Percentiles rank a stretch among this genome's conserved stretches.
Conservation (phyloP, 441 rosid species). For the Erodium moschatum region DNA sequence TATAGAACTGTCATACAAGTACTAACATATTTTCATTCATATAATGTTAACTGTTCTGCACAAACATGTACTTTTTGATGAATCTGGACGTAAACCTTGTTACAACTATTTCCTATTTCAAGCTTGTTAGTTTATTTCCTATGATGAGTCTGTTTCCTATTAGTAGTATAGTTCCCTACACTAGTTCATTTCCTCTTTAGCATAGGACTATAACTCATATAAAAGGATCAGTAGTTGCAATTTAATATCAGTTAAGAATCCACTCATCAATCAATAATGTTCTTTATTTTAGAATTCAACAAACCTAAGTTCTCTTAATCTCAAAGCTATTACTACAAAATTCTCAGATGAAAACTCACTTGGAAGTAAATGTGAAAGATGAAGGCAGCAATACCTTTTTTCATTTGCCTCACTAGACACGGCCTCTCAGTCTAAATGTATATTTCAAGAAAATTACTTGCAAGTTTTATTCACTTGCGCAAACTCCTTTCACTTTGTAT, state of each 20-base stretch:
- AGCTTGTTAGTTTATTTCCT: too few relatives aligned
- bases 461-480: neutral
- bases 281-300: too few relatives aligned
- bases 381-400: slow-evolving; percentile 3
- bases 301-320: neutral
- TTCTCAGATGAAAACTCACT: neutral
- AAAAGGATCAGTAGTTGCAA: too few relatives aligned
- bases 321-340: neutral
- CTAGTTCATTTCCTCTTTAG: too few relatives aligned
- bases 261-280: too few relatives aligned
- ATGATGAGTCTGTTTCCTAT: too few relatives aligned
- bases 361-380: neutral
- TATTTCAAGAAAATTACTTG: neutral
- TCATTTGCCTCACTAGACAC: too few relatives aligned
- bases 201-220: too few relatives aligned
- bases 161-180: too few relatives aligned
- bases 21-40: neutral
- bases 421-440: neutral
- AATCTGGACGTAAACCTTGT: neutral
- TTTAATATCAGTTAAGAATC: too few relatives aligned
- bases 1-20: neutral
- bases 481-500: neutral
- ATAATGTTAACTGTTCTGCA: slow-evolving; percentile 5
- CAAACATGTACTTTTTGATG: slow-evolving; percentile 7
- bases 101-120: neutral